Conservation (phyloP, 768 basidiomycete species). For the Boletus huronensis region DNA sequence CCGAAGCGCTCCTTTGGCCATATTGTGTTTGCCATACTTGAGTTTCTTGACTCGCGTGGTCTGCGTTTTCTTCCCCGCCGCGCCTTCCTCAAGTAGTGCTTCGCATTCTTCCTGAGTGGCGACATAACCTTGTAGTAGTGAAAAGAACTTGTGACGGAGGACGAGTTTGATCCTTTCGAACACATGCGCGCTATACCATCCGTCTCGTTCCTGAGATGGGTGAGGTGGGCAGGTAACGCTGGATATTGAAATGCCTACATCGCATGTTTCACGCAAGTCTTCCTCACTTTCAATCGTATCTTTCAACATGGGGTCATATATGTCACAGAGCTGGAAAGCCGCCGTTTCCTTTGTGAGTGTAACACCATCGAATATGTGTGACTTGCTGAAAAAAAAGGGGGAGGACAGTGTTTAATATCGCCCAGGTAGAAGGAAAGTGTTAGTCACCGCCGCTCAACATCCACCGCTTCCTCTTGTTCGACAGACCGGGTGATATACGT, state of each 20-base stretch:
- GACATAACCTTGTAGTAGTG: slow-evolving; percentile 65
- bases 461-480: slow-evolving; percentile 33
- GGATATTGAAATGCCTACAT: slow-evolving; percentile 50
- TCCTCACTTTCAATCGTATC: slow-evolving; percentile 74
- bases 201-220: slow-evolving; percentile 65
- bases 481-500: slow-evolving; percentile 29
- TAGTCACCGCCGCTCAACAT: slow-evolving; percentile 31
- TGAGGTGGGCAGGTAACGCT: not conserved
- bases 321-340: slow-evolving; percentile 93
- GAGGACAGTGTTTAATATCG: not conserved
- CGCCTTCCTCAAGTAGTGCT: slow-evolving; percentile 48
- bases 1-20: slow-evolving; percentile 81
- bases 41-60: slow-evolving; percentile 48
- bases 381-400: slow-evolving; percentile 41
- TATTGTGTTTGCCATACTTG: slow-evolving; percentile 74
- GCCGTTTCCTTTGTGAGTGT: slow-evolving; percentile 80
- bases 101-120: slow-evolving; percentile 73
- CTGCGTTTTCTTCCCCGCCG: slow-evolving; percentile 28
- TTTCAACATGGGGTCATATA: slow-evolving; percentile 79
- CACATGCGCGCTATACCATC: slow-evolving; percentile 79
- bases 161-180: slow-evolving; percentile 83
- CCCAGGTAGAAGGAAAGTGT: not conserved
- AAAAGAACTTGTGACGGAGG: slow-evolving; percentile 82
- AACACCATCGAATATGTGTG: slow-evolving; percentile 88
- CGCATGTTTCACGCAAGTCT: slow-evolving; percentile 65